A percentile compares a stretch with the other conserved stretches of the same genome.
phyloP scores from a whole-genome alignment of 139 green algal genomes.

The Micractinium conductrix region DNA sequence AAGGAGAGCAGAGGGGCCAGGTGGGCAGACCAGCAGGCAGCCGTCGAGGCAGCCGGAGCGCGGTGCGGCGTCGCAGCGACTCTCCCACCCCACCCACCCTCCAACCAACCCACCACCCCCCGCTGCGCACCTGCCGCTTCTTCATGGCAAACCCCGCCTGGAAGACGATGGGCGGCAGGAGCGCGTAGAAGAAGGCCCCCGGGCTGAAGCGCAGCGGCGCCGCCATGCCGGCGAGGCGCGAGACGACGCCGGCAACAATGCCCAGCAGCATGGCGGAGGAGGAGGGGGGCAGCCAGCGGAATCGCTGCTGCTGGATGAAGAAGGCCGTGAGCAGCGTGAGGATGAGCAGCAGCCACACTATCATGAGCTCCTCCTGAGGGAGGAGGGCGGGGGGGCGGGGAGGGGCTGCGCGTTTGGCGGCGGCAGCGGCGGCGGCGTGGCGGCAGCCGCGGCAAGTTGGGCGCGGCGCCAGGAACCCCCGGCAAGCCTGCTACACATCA shows the following conservation, averaged over 20 bases:
- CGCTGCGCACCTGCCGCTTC: too few relatives aligned
- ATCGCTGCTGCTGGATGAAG: constrained; percentile 57
- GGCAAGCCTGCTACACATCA: too few relatives aligned
- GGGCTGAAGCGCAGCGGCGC: constrained; percentile 54
- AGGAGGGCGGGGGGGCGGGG: background rate
- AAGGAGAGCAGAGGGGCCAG: too few relatives aligned
- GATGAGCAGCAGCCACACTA: constrained; percentile 66
- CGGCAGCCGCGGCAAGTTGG: too few relatives aligned
- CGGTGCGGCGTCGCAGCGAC: too few relatives aligned
- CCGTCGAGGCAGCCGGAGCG: too few relatives aligned
- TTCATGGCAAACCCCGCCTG: constrained; percentile 61
- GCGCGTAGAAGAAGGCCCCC: constrained; percentile 63
- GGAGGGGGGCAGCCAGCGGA: constrained; percentile 51
- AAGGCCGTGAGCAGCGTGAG: constrained; percentile 52
- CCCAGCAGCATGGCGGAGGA: constrained; percentile 60
- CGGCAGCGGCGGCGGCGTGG: background rate
- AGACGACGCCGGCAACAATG: constrained; percentile 39
- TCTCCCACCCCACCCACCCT: too few relatives aligned
- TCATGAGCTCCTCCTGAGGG: constrained; percentile 49
- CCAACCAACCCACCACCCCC: too few relatives aligned
- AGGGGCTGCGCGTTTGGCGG: background rate
- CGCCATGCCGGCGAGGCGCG: constrained; percentile 44
- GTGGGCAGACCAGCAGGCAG: too few relatives aligned
- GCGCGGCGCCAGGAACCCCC: too few relatives aligned
- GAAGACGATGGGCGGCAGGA: constrained; percentile 86